Evolutionary conservation across 345 rosid species (phyloP), one percentile per base, ranked within the genome.

Genomic region (Ceriops zippeliana): DNA sequence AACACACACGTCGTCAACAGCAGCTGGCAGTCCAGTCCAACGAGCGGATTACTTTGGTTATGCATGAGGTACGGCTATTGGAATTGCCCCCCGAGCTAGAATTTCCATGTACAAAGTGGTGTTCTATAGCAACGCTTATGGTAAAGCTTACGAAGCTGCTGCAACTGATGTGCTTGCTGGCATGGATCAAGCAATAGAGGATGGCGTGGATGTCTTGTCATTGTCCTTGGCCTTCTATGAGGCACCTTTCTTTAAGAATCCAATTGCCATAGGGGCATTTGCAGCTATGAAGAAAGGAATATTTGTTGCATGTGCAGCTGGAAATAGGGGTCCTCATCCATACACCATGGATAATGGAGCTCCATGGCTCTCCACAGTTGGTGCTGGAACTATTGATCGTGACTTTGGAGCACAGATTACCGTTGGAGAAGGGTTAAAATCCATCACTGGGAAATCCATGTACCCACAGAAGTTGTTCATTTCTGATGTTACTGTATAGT

Each of bases 61-160:
- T 21, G 88, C 90, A 1, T 20, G 75, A 68, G 88, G 86, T 32
- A 76, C 80, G 5, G 86, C 85, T 6, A 60, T 22, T 0, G 85
- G 82, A 28, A 71, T 70, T 3, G 90, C 90, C 8, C 85, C 88
- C 21, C 34, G 66, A 37, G 85, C 88, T 20, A 83, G 87, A 78
- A 72, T 86, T n/a, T 88, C 88, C 19, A 74, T 84, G 85, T 84
- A 86, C 56, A 84, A 86, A 54, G 87, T 82, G 17, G 0, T 67
- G 1, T 86, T 82, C 68, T 62, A 22, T 9, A 62, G 26, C 49
- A 11, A 38, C 15, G 58, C 19, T 1, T 64, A 65, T 20, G 10
- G 16, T 17, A 31, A 30, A 42, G 65, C n/a, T 16, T 72, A 54
- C 20, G 68, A 74, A 10, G 75, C 82, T 28, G 84, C 83, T 13